A percentile compares a stretch with the other conserved stretches of the same genome.
Conservation (phyloP, 2,329 filamentous ascomycete genomes). For the Trichoderma koningii region DNA sequence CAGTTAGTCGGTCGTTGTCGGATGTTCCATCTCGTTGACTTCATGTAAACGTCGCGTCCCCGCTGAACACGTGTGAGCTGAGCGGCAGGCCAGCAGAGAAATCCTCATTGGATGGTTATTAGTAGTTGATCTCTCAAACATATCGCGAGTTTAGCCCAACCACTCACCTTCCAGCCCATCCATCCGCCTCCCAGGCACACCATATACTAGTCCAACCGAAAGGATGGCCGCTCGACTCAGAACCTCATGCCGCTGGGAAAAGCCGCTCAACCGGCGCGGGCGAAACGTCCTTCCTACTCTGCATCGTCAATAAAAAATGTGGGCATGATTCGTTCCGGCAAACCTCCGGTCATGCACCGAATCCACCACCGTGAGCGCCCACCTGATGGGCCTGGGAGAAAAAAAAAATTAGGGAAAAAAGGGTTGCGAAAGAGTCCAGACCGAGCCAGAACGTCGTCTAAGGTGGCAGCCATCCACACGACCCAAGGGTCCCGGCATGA, state of each 20-base stretch:
- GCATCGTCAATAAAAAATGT: no score
- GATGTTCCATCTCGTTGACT: no score
- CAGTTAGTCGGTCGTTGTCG: background rate
- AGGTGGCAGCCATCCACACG: slow-evolving; percentile 17
- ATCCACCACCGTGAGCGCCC: slow-evolving; percentile 25
- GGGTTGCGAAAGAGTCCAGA: slow-evolving; percentile 27
- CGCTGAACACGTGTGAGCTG: background rate
- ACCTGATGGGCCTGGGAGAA: slow-evolving; percentile 8
- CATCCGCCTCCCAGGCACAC: background rate
- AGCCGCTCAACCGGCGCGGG: background rate
- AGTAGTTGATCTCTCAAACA: background rate
- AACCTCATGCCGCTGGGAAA: background rate
- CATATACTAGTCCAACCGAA: background rate
- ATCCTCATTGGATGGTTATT: background rate
- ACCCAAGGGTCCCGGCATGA: slow-evolving; percentile 23
- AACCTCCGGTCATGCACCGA: slow-evolving; percentile 28
- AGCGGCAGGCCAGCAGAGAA: slow-evolving; percentile 6
- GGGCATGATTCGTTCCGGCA: slow-evolving; percentile 26
- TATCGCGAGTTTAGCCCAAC: background rate
- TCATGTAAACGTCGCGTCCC: no score
- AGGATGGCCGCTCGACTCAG: background rate
- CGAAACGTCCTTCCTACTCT: no score
- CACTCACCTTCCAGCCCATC: background rate
- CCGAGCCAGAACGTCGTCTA: slow-evolving; percentile 28
- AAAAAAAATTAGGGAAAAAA: background rate